phyloP scores from a whole-genome alignment of 768 basidiomycete genomes.

The Russula brevipes region DNA sequence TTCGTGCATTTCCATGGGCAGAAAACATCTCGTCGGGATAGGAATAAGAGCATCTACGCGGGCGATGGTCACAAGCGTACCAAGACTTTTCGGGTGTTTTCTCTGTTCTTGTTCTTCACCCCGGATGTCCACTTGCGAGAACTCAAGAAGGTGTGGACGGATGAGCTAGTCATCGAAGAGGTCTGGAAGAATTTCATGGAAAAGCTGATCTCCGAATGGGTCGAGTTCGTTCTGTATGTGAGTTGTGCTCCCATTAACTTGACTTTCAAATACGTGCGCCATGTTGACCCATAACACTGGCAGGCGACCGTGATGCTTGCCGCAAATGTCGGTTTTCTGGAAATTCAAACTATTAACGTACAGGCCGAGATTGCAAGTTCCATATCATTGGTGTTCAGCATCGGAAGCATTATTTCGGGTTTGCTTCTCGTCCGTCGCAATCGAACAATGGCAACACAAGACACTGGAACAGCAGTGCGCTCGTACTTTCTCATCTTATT shows the following conservation, averaged over 20 bases:
- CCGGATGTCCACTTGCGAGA: conserved; percentile 18
- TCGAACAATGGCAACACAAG: conserved; percentile 36
- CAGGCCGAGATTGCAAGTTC: conserved; percentile 48
- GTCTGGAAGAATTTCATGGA: conserved; percentile 7
- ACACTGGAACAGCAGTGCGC: conserved; percentile 23
- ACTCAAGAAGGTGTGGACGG: conserved; percentile 10
- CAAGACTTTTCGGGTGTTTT: background rate
- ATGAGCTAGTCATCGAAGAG: conserved; percentile 4
- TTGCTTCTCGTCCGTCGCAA: conserved; percentile 45
- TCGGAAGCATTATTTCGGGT: conserved; percentile 46
- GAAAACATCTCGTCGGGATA: conserved; percentile 4
- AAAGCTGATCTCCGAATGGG: conserved; percentile 15
- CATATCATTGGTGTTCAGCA: conserved; percentile 43
- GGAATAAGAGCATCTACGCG: conserved; percentile 10
- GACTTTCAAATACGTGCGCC: too few relatives aligned
- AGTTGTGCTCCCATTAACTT: background rate
- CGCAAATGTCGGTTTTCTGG: conserved; percentile 34
- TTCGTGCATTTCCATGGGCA: conserved; percentile 16
- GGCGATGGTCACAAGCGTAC: background rate
- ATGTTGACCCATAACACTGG: background rate
- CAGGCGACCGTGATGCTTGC: conserved; percentile 35
- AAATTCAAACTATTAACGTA: conserved; percentile 34
- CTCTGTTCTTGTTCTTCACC: conserved; percentile 7
- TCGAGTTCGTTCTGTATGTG: conserved; percentile 18
- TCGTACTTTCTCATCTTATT: conserved; percentile 14